A percentile compares a stretch with the other conserved stretches of the same genome.
Evolutionary conservation across 23 red algal species (phyloP).

Genomic region (Gracilaria gracilis): DNA sequence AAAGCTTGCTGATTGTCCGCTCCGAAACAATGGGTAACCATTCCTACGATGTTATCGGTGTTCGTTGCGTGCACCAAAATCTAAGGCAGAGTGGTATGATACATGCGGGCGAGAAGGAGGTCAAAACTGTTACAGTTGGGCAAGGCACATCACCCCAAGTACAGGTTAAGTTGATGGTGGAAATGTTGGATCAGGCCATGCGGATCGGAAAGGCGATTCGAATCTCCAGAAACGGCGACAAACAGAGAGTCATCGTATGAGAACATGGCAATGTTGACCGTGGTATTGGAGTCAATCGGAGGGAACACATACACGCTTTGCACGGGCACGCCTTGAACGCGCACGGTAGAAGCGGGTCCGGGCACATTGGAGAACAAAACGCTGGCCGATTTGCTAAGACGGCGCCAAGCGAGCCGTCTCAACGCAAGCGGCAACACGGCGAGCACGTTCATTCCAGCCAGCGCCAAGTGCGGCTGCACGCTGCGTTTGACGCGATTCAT

Average conservation of each 20-base stretch:
- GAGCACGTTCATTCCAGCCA: slow-evolving; percentile 21
- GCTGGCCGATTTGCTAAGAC: slow-evolving; percentile 31
- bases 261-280: slow-evolving; percentile 48
- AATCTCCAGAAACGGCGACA: slow-evolving; percentile 47
- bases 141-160: neutral
- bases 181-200: slow-evolving; percentile 10
- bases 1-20: too few species aligned
- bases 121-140: too few species aligned
- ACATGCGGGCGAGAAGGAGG: too few species aligned
- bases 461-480: slow-evolving; percentile 41
- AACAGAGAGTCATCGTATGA: slow-evolving; percentile 30
- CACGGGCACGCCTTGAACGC: slow-evolving; percentile 20
- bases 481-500: slow-evolving; percentile 56
- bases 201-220: slow-evolving; percentile 41
- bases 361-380: slow-evolving; percentile 60
- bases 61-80: neutral
- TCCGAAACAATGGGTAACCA: too few species aligned
- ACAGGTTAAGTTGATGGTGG: neutral
- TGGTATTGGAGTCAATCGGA: slow-evolving; percentile 33
- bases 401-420: slow-evolving; percentile 22
- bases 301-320: slow-evolving; percentile 52
- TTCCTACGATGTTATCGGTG: too few species aligned
- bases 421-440: neutral
- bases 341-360: slow-evolving; percentile 10
- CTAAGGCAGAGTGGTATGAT: too few species aligned